Evolutionary conservation across 2,329 filamentous ascomycete genomes (phyloP).

Genomic region (Conoideocrella luteorostrata): DNA sequence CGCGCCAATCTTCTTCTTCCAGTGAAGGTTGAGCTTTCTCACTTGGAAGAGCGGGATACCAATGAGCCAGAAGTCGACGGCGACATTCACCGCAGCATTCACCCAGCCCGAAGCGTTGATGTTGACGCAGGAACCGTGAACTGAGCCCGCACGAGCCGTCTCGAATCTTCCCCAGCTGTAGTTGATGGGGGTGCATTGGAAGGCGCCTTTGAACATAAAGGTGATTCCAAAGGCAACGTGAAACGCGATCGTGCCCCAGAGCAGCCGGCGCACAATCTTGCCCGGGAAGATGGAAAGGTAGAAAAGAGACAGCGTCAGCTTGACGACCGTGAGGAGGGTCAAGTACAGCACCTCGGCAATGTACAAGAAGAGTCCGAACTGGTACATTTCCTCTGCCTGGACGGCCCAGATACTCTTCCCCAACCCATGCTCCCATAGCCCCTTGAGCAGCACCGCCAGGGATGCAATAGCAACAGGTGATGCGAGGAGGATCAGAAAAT

Average conservation of each 20-base stretch:
- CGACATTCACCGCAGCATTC: slow-evolving; percentile 39
- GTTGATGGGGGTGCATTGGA: slow-evolving; percentile 39
- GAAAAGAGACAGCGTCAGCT: slow-evolving; percentile 41
- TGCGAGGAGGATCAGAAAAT: slow-evolving; percentile 1
- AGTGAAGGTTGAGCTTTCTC: slow-evolving; percentile 26
- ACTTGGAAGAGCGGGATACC: slow-evolving; percentile 35
- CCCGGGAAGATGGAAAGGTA: slow-evolving; percentile 42
- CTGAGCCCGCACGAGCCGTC: slow-evolving; percentile 21
- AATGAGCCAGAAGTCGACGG: slow-evolving; percentile 39
- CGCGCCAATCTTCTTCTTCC: slow-evolving; percentile 34
- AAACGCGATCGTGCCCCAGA: slow-evolving; percentile 29
- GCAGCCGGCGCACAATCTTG: slow-evolving; percentile 23
- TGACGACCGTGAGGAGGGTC: slow-evolving; percentile 31
- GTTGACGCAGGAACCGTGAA: slow-evolving; percentile 40
- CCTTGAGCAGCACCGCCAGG: neutral
- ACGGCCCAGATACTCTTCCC: slow-evolving; percentile 3
- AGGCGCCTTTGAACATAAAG: slow-evolving; percentile 33
- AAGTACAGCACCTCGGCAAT: slow-evolving; percentile 33
- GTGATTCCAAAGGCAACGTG: slow-evolving; percentile 26
- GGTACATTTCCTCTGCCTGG: neutral
- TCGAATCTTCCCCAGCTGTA: slow-evolving; percentile 43
- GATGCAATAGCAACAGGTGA: slow-evolving; percentile 3
- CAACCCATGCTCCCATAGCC: slow-evolving; percentile 1
- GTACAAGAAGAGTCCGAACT: slow-evolving; percentile 32
- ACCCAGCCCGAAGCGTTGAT: slow-evolving; percentile 38